Percentiles rank a stretch among this genome's conserved stretches.
phyloP scores from a whole-genome alignment of 768 basidiomycete genomes.

The Pisolithus marmoratus region DNA sequence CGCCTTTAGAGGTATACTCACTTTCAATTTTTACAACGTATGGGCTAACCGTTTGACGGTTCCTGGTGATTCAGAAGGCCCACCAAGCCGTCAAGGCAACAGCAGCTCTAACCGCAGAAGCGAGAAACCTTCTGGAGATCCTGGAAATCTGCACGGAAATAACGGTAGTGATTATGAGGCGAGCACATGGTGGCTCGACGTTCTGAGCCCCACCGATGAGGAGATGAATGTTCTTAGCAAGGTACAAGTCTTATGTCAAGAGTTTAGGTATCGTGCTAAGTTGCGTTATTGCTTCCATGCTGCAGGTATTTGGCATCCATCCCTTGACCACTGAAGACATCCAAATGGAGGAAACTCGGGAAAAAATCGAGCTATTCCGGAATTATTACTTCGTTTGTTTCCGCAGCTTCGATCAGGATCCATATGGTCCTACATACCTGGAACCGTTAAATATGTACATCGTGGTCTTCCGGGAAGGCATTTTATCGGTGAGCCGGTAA shows the following conservation, averaged over 20 bases:
- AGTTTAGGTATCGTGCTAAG: background rate
- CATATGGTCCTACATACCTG: conserved; percentile 92
- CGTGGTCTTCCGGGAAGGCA: conserved; percentile 96
- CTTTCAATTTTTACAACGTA: conserved; percentile 5
- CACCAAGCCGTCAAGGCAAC: conserved; percentile 7
- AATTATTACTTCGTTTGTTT: conserved; percentile 99
- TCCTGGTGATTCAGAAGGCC: conserved; percentile 4
- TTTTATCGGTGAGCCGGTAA: conserved; percentile 68
- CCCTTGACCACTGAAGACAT: conserved; percentile 99
- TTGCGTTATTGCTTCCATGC: background rate
- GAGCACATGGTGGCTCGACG: conserved; percentile 96
- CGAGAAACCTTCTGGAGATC: conserved; percentile 13
- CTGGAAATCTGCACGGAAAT: conserved; percentile 17
- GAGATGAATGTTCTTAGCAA: conserved; percentile 98
- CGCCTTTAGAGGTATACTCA: conserved; percentile 2
- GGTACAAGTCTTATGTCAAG: conserved; percentile 36
- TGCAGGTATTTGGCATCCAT: conserved; percentile 91
- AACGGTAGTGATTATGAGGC: conserved; percentile 49
- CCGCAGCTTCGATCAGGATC: conserved; percentile 98
- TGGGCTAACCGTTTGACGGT: conserved; percentile 1
- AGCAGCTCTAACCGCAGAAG: conserved; percentile 13
- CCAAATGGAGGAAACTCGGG: conserved; percentile 97
- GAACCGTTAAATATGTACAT: conserved; percentile 99
- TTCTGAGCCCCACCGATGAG: conserved; percentile 90
- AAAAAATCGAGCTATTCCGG: conserved; percentile 98